Conservation (phyloP, 2,329 filamentous ascomycete genomes). For the Aaosphaeria arxii region DNA sequence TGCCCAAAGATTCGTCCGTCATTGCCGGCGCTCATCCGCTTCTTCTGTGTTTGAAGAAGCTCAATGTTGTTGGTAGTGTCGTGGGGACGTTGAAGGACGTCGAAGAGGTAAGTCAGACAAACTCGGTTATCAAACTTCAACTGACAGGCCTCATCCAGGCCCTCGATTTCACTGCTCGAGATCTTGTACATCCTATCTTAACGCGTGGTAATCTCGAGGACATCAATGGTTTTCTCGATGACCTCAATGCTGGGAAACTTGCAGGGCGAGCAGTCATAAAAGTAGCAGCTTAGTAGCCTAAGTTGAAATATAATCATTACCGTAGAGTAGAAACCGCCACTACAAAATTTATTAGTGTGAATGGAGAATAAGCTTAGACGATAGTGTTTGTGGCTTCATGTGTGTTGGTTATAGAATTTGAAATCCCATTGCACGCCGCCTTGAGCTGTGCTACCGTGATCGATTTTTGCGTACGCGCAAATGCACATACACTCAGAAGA, state of each 20-base stretch:
- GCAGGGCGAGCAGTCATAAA: constrained; percentile 43
- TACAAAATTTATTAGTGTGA: too few relatives aligned
- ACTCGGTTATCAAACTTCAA: too few relatives aligned
- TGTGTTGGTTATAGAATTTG: too few relatives aligned
- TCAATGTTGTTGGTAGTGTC: constrained; percentile 44
- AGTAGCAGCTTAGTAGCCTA: constrained; percentile 16
- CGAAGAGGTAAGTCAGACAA: constrained; percentile 33
- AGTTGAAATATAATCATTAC: too few relatives aligned
- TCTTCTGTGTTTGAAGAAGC: constrained; percentile 36
- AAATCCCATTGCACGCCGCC: too few relatives aligned
- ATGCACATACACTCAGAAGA: too few relatives aligned
- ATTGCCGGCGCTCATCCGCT: constrained; percentile 33
- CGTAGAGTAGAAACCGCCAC: too few relatives aligned
- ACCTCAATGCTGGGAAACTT: constrained; percentile 40
- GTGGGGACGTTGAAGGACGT: constrained; percentile 45
- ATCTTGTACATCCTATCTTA: constrained; percentile 40
- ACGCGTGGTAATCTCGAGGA: constrained; percentile 39
- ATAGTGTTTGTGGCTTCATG: too few relatives aligned
- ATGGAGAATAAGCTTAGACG: too few relatives aligned
- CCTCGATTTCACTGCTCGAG: constrained; percentile 44
- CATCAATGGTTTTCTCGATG: constrained; percentile 38
- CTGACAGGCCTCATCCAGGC: constrained; percentile 3
- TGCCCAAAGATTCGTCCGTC: constrained; percentile 19
- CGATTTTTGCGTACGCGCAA: too few relatives aligned
- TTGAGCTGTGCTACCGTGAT: too few relatives aligned